Percentiles rank a stretch among this genome's conserved stretches.
These are phyloP conservation scores for Mycena floridula DNA, from an alignment of 768 basidiomycete species.

Conservation along the genomic window DNA sequence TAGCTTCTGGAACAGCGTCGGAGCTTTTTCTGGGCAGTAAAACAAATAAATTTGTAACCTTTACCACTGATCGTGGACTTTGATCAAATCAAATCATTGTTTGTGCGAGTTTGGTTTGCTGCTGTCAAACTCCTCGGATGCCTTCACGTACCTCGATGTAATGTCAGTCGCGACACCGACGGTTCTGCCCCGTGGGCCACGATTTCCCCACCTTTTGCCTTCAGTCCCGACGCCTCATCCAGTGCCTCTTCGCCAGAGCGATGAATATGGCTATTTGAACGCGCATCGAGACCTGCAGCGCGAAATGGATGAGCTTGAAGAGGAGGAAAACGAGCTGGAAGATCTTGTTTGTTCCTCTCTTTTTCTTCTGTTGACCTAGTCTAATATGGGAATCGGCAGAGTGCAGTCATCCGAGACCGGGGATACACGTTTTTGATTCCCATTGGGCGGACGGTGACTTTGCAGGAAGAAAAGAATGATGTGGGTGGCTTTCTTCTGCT, in stretches of 20 bases:
- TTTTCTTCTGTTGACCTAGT: conserved; percentile 2
- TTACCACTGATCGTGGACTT: too few relatives aligned
- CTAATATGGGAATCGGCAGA: conserved; percentile 38
- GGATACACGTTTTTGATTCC: conserved; percentile 67
- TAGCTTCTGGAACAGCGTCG: conserved; percentile 26
- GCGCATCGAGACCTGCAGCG: conserved; percentile 60
- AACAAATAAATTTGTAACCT: too few relatives aligned
- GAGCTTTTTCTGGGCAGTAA: conserved; percentile 1
- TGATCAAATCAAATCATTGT: too few relatives aligned
- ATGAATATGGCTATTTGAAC: conserved; percentile 52
- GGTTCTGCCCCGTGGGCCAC: conserved; percentile 52
- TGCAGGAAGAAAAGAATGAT: conserved; percentile 82
- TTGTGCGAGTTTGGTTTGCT: too few relatives aligned
- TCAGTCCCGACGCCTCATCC: conserved; percentile 62
- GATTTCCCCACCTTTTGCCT: conserved; percentile 64
- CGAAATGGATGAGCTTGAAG: conserved; percentile 80
- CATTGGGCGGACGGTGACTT: conserved; percentile 67
- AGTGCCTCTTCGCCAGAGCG: conserved; percentile 43
- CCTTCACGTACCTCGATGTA: too few relatives aligned
- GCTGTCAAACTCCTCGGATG: too few relatives aligned
- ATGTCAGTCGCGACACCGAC: conserved; percentile 69
- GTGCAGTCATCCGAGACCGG: conserved; percentile 51
- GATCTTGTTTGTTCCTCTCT: conserved; percentile 54
- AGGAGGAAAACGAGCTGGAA: conserved; percentile 80
- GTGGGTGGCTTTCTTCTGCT: conserved; percentile 30